phyloP scores from a whole-genome alignment of 1,284 basidiomycete species.

The Volvariella surrecta region DNA sequence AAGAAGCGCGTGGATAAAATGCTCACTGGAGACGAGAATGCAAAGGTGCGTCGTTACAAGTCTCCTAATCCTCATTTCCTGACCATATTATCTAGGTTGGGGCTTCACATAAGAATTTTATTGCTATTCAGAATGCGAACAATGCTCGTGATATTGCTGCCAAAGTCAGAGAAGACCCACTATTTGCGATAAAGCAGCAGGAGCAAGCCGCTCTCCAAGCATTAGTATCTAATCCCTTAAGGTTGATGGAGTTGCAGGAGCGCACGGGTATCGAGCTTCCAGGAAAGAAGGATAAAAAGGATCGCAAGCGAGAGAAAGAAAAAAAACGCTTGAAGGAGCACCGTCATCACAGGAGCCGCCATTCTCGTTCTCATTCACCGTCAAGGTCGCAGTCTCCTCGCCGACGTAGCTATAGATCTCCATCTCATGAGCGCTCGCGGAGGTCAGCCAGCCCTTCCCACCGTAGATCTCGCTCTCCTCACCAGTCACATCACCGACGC shows the following conservation, averaged over 20 bases:
- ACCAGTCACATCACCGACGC: slow-evolving; percentile 8
- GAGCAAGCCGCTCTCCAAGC: slow-evolving; percentile 92
- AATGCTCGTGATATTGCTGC: slow-evolving; percentile 81
- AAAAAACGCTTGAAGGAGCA: slow-evolving; percentile 54
- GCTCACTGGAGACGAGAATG: slow-evolving; percentile 82
- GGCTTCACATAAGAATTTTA: slow-evolving; percentile 82
- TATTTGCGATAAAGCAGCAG: slow-evolving; percentile 95
- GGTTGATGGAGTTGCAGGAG: slow-evolving; percentile 76
- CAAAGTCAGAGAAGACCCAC: slow-evolving; percentile 94
- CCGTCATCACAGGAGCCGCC: slow-evolving; percentile 32
- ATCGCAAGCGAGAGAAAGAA: slow-evolving; percentile 67
- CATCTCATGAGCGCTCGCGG: slow-evolving; percentile 12
- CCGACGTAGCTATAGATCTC: slow-evolving; percentile 12
- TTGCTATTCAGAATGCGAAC: slow-evolving; percentile 91
- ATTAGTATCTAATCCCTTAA: slow-evolving; percentile 86
- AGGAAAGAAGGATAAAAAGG: slow-evolving; percentile 65
- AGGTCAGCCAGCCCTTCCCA: slow-evolving; percentile 12
- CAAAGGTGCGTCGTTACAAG: slow-evolving; percentile 51
- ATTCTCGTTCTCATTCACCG: slow-evolving; percentile 31
- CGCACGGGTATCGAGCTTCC: slow-evolving; percentile 72
- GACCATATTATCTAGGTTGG: slow-evolving; percentile 43
- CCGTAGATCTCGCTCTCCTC: slow-evolving; percentile 16
- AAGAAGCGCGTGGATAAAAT: slow-evolving; percentile 98
- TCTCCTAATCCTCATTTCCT: neutral
- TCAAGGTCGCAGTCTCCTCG: neutral